Percentiles rank a stretch among this genome's conserved stretches.
Evolutionary conservation across 495 filamentous ascomycete genomes (phyloP).

Genomic region (Pyrenopolyporus hunteri): DNA sequence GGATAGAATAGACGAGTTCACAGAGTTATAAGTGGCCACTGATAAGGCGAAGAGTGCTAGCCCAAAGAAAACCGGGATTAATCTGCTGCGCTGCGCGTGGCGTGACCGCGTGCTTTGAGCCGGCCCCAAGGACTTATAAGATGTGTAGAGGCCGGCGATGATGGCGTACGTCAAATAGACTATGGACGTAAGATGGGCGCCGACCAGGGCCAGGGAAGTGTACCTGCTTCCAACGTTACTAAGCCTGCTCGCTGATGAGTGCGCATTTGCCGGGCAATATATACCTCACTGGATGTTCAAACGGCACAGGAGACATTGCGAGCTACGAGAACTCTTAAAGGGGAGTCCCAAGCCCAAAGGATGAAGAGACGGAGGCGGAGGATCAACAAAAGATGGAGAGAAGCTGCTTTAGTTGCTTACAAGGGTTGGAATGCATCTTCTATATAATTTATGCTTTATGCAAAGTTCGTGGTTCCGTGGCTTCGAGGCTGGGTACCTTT

Average conservation of each 20-base stretch:
- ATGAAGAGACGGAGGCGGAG: too few species aligned
- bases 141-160: constrained; percentile 48
- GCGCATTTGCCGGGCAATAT: neutral
- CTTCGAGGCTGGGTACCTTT: constrained; percentile 2
- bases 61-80: constrained; percentile 50
- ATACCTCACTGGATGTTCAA: constrained; percentile 44
- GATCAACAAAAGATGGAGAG: too few species aligned
- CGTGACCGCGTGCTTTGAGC: constrained; percentile 54
- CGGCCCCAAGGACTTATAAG: constrained; percentile 53
- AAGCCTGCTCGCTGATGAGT: neutral
- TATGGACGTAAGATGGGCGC: constrained; percentile 43
- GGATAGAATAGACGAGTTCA: constrained; percentile 48
- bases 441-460: neutral
- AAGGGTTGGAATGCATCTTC: neutral
- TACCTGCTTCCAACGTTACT: constrained; percentile 39
- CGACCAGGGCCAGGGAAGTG: constrained; percentile 46
- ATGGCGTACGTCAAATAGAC: constrained; percentile 48
- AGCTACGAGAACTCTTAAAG: neutral
- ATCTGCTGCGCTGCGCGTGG: constrained; percentile 47
- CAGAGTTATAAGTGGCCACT: constrained; percentile 45
- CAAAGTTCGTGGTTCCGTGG: neutral
- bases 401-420: too few species aligned
- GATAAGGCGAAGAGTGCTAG: constrained; percentile 49
- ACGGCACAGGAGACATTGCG: constrained; percentile 5
- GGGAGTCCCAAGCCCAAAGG: neutral